Evolutionary conservation across 106 monocot genomes (phyloP).

Genomic region (Amphibolis antarctica): DNA sequence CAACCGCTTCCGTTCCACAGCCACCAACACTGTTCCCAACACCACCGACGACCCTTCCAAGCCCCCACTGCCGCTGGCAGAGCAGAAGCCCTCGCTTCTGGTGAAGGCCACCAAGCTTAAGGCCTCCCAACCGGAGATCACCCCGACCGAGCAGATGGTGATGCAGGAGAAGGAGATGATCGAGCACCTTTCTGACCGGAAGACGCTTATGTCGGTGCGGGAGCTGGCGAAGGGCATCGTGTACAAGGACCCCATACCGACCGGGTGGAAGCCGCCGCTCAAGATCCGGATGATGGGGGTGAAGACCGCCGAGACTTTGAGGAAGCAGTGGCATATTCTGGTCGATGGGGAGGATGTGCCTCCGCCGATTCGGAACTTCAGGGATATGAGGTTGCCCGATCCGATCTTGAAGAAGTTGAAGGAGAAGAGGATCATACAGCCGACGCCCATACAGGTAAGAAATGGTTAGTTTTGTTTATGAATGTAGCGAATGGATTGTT

Average conservation of each 20-base stretch:
- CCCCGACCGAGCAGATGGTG: constrained; percentile 63
- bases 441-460: constrained; percentile 71
- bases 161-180: constrained; percentile 92
- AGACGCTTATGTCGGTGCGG: constrained; percentile 90
- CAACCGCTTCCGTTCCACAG: constrained; percentile 20
- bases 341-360: constrained; percentile 87
- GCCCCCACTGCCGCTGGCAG: constrained; percentile 10
- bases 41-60: constrained; percentile 3
- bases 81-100: constrained; percentile 71
- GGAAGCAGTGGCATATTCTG: constrained; percentile 78
- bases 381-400: constrained; percentile 64
- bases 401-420: constrained; percentile 62
- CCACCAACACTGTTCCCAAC: constrained; percentile 8
- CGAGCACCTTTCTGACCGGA: constrained; percentile 90
- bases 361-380: constrained; percentile 67
- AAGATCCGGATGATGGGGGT: constrained; percentile 52
- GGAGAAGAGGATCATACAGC: constrained; percentile 70
- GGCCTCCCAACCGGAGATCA: constrained; percentile 53
- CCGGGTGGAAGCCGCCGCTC: constrained; percentile 90
- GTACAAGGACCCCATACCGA: constrained; percentile 74
- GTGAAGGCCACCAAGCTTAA: constrained; percentile 65
- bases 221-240: constrained; percentile 95
- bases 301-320: constrained; percentile 31
- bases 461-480: not conserved
- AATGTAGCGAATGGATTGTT: not conserved